Evolutionary conservation across 768 basidiomycete species (phyloP), one percentile per base, ranked within the genome.

Genomic region (Astraeus odoratus): DNA sequence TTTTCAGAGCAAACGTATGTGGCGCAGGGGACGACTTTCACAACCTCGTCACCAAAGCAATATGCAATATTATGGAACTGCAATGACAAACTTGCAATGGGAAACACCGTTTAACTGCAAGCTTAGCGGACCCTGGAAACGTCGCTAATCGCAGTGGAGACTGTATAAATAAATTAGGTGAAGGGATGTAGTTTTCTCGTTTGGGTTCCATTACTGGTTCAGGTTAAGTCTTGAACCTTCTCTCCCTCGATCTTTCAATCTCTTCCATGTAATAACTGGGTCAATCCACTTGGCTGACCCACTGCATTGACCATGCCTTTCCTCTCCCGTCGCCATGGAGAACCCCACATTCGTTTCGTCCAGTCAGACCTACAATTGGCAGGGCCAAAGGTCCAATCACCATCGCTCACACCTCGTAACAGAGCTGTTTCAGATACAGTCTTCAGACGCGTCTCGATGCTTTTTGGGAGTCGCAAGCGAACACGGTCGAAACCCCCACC

Each of bases 281-380:
- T n/a, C 5, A 31, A n/a, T 31, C 30, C 30, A 31, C n/a, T 12
- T 31, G 44, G 42, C 35, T 42, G 13, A 26, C 47, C 44, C 29
- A 44, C 19, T 19, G 20, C 25, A 29, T 5, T 44, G 15, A 25
- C 38, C 42, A 63, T 63, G 61, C 50, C 44, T 12, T 63, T 65
- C 52, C 56, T 63, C 51, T 52, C 56, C 25, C 56, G 63, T 39
- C 61, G 61, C 24, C 49, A 53, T 34, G 50, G 53, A 31, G 61
- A 63, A 35, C 61, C 61, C 31, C 20, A 51, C 22, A 42, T 34
- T 13, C 23, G 37, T 3, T 35, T 37, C 37, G 51, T 26, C 30
- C 47, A 53, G 15, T 40, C 25, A 41, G 24, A 39, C 16, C 43
- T 33, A 20, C 12, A 18, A 12, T 36, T 36, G 35, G 8, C 35